Base-by-base conservation (phyloP, 352 stramenopile genomes). In the Globisporangium takayamanum region DNA sequence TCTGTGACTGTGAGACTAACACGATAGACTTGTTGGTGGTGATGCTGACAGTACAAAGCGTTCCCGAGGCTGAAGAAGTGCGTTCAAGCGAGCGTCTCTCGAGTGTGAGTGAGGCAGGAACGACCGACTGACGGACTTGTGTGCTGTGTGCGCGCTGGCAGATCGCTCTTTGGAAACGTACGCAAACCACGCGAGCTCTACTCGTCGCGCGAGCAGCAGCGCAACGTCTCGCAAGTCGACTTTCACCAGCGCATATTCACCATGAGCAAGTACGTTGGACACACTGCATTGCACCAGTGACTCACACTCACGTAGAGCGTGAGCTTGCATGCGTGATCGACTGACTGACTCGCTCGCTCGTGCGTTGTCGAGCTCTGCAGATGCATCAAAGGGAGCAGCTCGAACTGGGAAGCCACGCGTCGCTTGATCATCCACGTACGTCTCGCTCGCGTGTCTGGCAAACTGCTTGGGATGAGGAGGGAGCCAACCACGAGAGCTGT, bases 41-140 rank as follows among this genome's bases (percentile, higher is more conserved):
- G 10, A 16, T 22, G n/a, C 4, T 8, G 52, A 28, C 67, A 93
- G 83, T 93, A 93, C 69, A 89, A 90, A 47, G 66, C 76, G 10
- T 93, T 93, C 55, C 83, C 83, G 36, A 67, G 72, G 22, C 67
- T 93, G n/a, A 93, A 93, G 71, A 89, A 86, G 83, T 91, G 68
- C 53, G 14, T n/a, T 15, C 5, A 26, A 12, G 10, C 18, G 28
- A 11, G 25, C 37, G 53, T 20, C 10, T 30, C n/a, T 41, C n/a
- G 16, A 33, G 16, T 50, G 10, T 30, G 11, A 12, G 25, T 51
- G 25, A 20, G 11, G 12, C 45, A 4, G 36, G 28, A 50, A 7
- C 18, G 6, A 12, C 45, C 4, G n/a, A 62, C 44, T 62, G 14
- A 10, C 7, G 16, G 30, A 18, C 26, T 49, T 45, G 12, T 20